Evolutionary conservation across 1,139 yeast genomes (phyloP), one percentile per base, ranked within the genome.

Genomic region (Trichomonascaceae sp.): DNA sequence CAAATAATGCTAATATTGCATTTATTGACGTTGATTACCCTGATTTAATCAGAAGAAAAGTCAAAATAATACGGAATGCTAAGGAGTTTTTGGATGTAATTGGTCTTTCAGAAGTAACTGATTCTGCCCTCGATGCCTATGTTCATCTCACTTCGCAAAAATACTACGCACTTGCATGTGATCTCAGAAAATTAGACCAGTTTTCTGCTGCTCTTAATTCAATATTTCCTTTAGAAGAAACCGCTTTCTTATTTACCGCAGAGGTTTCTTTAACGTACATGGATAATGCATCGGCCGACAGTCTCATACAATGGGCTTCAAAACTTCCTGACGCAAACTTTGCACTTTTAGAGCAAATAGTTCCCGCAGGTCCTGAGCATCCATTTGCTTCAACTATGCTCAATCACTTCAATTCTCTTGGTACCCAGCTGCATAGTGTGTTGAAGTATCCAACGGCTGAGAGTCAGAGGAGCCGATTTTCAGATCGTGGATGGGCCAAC

Each of bases 261-360:
- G 96, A 87, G 66, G 95, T 87, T 1, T 86, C 95, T 0, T 70
- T 87, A 54, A 91, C 95, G 0, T 87, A 87, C 65, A 87, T 87
- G 95, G 75, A 78, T 45, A 84, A 85, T 5, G 74, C 76, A 38
- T 76, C 76, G 56, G 89, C 95, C n/a, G 84, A 87, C 64, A 75
- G 77, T 3, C 78, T 87, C 19, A 82, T 87, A 49, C 66, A 72
- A 43, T 72, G 77, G 60, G 75, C 84, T 0, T 74, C 84, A 3
- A 57, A 61, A 3, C 70, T 81, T 8, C 71, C 77, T 0, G 75
- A 78, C 50, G 74, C 86, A 4, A 88, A 85, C 62, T 84, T 87
- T 60, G 65, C 86, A 1, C 74, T 86, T 6, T 70, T 87, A 51
- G 96, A 87, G 61, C 96, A 87, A 65, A 70, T 87, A 13, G 71